These are phyloP conservation scores for Tetradesmus lagerheimii DNA, from an alignment of 139 green algal species.

Conservation along the genomic window DNA sequence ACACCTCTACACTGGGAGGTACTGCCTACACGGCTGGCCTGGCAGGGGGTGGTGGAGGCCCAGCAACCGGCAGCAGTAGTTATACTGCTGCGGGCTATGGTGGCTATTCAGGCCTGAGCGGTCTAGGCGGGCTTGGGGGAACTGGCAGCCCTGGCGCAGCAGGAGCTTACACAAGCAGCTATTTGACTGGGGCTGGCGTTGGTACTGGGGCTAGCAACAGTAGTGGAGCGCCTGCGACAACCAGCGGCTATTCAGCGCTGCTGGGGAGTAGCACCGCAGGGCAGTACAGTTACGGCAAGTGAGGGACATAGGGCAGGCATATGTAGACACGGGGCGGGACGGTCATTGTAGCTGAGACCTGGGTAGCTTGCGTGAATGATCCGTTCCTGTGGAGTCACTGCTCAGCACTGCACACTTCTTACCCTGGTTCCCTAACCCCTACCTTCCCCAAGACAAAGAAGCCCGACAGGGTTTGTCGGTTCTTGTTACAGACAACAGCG, in stretches of 20 bases:
- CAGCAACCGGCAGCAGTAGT: neutral
- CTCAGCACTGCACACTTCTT: too few relatives aligned
- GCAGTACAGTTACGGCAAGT: neutral
- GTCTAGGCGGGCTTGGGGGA: neutral
- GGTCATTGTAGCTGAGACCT: neutral
- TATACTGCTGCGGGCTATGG: neutral
- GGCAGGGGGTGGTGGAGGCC: neutral
- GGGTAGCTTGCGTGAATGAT: too few relatives aligned
- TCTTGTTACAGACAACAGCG: too few relatives aligned
- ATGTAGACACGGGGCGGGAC: neutral
- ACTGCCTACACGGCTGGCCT: neutral
- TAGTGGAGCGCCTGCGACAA: neutral
- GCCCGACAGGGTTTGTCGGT: too few relatives aligned
- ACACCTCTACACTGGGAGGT: neutral
- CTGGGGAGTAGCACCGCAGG: neutral
- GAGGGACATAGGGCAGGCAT: neutral
- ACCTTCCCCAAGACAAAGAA: too few relatives aligned
- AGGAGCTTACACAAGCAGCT: neutral
- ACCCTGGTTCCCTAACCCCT: too few relatives aligned
- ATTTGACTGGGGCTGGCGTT: neutral
- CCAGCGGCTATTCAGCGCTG: constrained; percentile 11
- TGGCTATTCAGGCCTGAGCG: neutral
- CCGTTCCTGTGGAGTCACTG: too few relatives aligned
- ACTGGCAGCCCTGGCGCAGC: neutral
- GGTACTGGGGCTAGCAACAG: neutral